Conservation (phyloP, 1,284 basidiomycete genomes). For the Vanrija humicola region DNA sequence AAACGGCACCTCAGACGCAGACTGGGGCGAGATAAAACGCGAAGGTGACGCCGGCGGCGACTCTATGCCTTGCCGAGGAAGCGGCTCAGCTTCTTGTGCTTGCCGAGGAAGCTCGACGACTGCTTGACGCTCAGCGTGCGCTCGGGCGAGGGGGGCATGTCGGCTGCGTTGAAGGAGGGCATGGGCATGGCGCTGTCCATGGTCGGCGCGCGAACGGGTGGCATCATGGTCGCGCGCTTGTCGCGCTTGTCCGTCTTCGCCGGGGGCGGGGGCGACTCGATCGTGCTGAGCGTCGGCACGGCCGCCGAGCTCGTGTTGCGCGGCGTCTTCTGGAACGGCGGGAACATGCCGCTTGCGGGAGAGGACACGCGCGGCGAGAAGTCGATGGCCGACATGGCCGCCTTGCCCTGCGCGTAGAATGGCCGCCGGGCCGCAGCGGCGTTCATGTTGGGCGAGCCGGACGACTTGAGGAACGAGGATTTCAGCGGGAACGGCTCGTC, state of each 20-base stretch:
- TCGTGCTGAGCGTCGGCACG: neutral
- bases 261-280: neutral
- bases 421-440: conserved; percentile 6
- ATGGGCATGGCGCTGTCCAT: neutral
- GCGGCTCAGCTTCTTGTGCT: conserved; percentile 13
- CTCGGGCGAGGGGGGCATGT: neutral
- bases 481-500: no score
- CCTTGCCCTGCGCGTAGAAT: conserved; percentile 23
- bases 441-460: neutral
- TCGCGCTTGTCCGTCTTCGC: neutral
- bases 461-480: neutral
- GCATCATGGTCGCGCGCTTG: neutral
- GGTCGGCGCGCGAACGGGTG: neutral
- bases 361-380: conserved; percentile 7
- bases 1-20: neutral
- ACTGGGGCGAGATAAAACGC: no score
- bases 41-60: no score
- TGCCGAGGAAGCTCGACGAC: conserved; percentile 1
- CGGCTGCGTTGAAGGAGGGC: neutral
- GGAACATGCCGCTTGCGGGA: neutral
- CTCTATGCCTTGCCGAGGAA: conserved; percentile 10
- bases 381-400: conserved; percentile 24
- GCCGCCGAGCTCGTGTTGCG: neutral
- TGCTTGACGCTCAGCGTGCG: conserved; percentile 5
- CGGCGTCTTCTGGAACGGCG: neutral